Evolutionary conservation across 2,329 filamentous ascomycete genomes (phyloP).

Genomic region (Talaromyces marneffei): DNA sequence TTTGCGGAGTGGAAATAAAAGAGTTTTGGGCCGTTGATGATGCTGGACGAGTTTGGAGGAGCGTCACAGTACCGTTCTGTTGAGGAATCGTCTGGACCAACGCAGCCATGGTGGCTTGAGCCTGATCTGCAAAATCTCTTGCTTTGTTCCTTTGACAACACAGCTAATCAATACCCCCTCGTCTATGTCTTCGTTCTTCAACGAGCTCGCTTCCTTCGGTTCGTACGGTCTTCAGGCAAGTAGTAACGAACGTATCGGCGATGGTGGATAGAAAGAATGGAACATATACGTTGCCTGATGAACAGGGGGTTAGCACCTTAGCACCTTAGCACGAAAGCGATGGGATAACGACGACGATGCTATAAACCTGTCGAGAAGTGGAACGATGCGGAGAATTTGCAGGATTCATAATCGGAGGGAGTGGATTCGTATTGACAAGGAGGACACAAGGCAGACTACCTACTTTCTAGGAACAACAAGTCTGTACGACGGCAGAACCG

Average conservation of each 20-base stretch:
- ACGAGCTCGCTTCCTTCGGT: not conserved
- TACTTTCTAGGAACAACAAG: slow-evolving; percentile 8
- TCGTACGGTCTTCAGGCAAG: slow-evolving; percentile 23
- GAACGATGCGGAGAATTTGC: not conserved
- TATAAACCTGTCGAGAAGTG: not conserved
- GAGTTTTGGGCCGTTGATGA: slow-evolving; percentile 54
- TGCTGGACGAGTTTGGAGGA: slow-evolving; percentile 65
- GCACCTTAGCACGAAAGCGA: not conserved
- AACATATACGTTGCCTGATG: slow-evolving; percentile 24
- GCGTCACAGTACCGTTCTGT: slow-evolving; percentile 61
- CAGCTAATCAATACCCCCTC: not conserved
- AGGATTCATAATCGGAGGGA: not conserved
- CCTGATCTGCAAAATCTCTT: slow-evolving; percentile 9
- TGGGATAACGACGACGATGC: not conserved
- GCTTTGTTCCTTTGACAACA: slow-evolving; percentile 27
- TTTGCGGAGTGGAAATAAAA: slow-evolving; percentile 38
- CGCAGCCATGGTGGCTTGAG: slow-evolving; percentile 64
- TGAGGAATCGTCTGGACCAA: slow-evolving; percentile 76
- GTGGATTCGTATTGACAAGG: slow-evolving; percentile 5
- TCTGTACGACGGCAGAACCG: slow-evolving; percentile 9
- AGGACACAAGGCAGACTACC: slow-evolving; percentile 2
- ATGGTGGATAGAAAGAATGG: slow-evolving; percentile 19
- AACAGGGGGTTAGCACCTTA: not conserved
- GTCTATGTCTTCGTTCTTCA: not conserved
- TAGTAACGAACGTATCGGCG: slow-evolving; percentile 20